Conservation (phyloP, 495 filamentous ascomycete species). For the Tetracladium setigerum region DNA sequence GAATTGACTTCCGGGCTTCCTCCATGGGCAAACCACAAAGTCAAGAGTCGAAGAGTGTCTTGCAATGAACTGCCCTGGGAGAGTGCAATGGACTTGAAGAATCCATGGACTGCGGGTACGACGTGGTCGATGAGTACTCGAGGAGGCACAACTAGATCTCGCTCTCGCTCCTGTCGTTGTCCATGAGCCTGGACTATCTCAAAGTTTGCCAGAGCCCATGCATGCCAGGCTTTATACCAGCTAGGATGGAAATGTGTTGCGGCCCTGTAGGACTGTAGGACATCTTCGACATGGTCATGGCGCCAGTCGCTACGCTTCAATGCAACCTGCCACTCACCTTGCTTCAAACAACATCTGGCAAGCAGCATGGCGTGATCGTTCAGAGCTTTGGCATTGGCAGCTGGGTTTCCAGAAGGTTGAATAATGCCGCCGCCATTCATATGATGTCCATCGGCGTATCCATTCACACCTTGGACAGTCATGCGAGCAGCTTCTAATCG, state of each 20-base stretch:
- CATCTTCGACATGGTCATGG: slow-evolving; percentile 63
- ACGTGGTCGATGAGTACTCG: slow-evolving; percentile 73
- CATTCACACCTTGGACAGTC: slow-evolving; percentile 47
- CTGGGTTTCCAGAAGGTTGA: slow-evolving; percentile 23
- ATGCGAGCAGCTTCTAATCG: slow-evolving; percentile 56
- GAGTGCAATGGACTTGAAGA: slow-evolving; percentile 90
- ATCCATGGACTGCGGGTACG: slow-evolving; percentile 87
- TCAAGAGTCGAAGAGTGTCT: slow-evolving; percentile 86
- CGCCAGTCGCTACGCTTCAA: slow-evolving; percentile 82
- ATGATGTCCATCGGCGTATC: slow-evolving; percentile 38
- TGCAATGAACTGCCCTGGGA: slow-evolving; percentile 89
- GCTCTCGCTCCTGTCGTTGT: slow-evolving; percentile 51
- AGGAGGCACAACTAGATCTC: slow-evolving; percentile 41
- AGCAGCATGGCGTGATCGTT: slow-evolving; percentile 68
- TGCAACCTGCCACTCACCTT: slow-evolving; percentile 89
- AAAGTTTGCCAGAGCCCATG: slow-evolving; percentile 98
- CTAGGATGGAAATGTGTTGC: slow-evolving; percentile 86
- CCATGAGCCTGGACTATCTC: slow-evolving; percentile 84
- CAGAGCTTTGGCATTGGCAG: slow-evolving; percentile 27
- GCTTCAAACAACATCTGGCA: slow-evolving; percentile 89
- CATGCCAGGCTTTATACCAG: slow-evolving; percentile 99
- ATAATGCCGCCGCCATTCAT: slow-evolving; percentile 52
- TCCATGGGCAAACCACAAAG: slow-evolving; percentile 93
- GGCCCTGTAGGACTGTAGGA: slow-evolving; percentile 78
- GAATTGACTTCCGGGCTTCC: slow-evolving; percentile 79